These are phyloP conservation scores for Nicotiana obtusifolia DNA, from an alignment of 257 asterid genomes.

Conservation along the genomic window DNA sequence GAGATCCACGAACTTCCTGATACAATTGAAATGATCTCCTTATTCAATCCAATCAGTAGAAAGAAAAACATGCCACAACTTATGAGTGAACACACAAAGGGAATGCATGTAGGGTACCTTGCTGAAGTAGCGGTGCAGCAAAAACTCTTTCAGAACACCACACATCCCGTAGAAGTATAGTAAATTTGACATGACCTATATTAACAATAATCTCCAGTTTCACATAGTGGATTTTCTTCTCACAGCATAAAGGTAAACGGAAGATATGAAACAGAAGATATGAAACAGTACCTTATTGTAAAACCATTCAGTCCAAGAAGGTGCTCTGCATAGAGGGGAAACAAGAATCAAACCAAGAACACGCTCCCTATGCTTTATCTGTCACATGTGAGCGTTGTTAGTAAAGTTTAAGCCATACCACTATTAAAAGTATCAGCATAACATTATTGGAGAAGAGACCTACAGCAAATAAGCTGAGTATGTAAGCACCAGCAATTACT, in stretches of 20 bases:
- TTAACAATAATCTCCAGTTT: conserved; percentile 8
- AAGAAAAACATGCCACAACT: background rate
- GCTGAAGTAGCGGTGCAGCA: conserved; percentile 76
- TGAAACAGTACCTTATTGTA: conserved; percentile 59
- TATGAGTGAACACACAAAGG: background rate
- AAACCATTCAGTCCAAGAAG: conserved; percentile 94
- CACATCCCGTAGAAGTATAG: conserved; percentile 85
- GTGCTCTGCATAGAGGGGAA: conserved; percentile 85
- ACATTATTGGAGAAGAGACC: conserved; percentile 18
- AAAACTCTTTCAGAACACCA: conserved; percentile 68
- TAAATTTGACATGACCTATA: conserved; percentile 85
- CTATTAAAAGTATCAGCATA: background rate
- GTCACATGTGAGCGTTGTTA: conserved; percentile 16
- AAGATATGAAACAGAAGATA: background rate
- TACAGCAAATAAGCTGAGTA: conserved; percentile 81
- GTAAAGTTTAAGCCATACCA: background rate
- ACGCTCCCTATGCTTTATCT: conserved; percentile 81
- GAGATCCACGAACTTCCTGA: conserved; percentile 78
- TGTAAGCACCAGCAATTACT: conserved; percentile 87
- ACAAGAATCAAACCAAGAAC: conserved; percentile 86
- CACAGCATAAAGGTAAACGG: background rate
- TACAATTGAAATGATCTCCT: conserved; percentile 16
- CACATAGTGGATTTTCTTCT: background rate
- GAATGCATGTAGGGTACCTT: conserved; percentile 44
- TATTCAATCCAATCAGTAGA: background rate